phyloP scores from a whole-genome alignment of 441 rosid species.

The Erodium texanum region DNA sequence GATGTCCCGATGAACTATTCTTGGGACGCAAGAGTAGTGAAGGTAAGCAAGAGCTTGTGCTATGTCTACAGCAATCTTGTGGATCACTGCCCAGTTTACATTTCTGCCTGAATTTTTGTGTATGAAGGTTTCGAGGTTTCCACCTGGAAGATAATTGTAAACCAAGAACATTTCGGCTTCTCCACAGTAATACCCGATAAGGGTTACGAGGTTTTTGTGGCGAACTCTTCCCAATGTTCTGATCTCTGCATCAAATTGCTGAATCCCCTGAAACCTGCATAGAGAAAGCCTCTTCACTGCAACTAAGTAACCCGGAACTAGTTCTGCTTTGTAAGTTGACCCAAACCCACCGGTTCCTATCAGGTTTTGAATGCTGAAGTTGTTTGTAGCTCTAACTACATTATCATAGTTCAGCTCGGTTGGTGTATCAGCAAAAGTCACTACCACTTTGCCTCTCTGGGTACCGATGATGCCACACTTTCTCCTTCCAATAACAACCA shows the following conservation, averaged over 20 bases:
- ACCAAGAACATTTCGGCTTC: slow-evolving; percentile 81
- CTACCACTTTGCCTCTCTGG: slow-evolving; percentile 46
- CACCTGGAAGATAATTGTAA: slow-evolving; percentile 81
- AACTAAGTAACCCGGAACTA: slow-evolving; percentile 44
- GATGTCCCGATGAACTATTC: slow-evolving; percentile 81
- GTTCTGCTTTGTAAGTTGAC: slow-evolving; percentile 66
- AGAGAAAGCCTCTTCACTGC: slow-evolving; percentile 78
- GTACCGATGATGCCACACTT: slow-evolving; percentile 20
- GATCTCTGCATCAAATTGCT: slow-evolving; percentile 79
- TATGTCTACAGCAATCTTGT: slow-evolving; percentile 75
- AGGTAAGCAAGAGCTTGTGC: slow-evolving; percentile 80
- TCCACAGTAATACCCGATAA: slow-evolving; percentile 77
- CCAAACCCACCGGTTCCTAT: slow-evolving; percentile 87
- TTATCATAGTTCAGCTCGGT: slow-evolving; percentile 58
- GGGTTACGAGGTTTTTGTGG: slow-evolving; percentile 66
- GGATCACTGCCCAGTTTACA: slow-evolving; percentile 51
- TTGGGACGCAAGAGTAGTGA: slow-evolving; percentile 72
- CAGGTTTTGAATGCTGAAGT: slow-evolving; percentile 66
- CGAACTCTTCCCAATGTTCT: slow-evolving; percentile 60
- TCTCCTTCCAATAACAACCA: slow-evolving; percentile 26
- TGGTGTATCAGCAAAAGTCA: slow-evolving; percentile 46
- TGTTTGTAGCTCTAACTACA: slow-evolving; percentile 66
- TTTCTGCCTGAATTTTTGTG: slow-evolving; percentile 58
- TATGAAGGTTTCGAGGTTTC: slow-evolving; percentile 73
- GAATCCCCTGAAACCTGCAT: slow-evolving; percentile 72